Evolutionary conservation across 2,329 filamentous ascomycete species (phyloP), one percentile per base, ranked within the genome.

Genomic region (Emericellopsis atlantica): DNA sequence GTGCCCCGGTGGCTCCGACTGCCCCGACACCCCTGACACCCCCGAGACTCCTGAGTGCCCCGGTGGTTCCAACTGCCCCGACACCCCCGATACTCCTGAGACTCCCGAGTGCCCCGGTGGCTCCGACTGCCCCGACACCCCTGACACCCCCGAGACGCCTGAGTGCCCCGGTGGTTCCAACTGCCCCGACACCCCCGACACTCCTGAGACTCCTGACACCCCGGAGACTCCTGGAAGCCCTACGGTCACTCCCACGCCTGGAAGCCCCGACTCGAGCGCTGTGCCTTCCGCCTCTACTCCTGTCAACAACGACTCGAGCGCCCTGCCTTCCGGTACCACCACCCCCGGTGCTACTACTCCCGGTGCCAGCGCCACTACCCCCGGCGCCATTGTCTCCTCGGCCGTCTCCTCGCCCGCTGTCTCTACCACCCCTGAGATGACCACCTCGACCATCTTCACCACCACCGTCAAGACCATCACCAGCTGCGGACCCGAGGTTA

Each of bases 401-500:
- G 36, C 39, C 32, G 6, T 22, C 21, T 16, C 18, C 7, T 24
- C 35, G 31, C 23, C 40, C 23, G 41, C 37, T 36, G 33, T 42
- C 40, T 44, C 37, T 21, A 32, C 44, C 21, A 42, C 45, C 32
- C 39, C 44, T 36, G 45, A 37, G 15, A 26, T 36, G 24, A 64
- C 56, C 47, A 66, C 65, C 45, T 69, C 67, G 2, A 72, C 70
- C 39, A 56, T 74, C 53, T 72, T 62, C 62, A 66, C 64, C 45
- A 75, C 72, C 34, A 53, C 58, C 2, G 53, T 66, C 44, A 60
- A 61, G 45, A 75, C 71, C 42, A 60, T 75, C 55, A 73, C 65
- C 44, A 66, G 62, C 52, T 71, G 69, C 48, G 65, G 54, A n/a
- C 47, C 61, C 24, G 59, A 59, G 40, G 55, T 69, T 37, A 61